phyloP scores from a whole-genome alignment of 371 early-diverging fungal species.

The Lichtheimia ornata region DNA sequence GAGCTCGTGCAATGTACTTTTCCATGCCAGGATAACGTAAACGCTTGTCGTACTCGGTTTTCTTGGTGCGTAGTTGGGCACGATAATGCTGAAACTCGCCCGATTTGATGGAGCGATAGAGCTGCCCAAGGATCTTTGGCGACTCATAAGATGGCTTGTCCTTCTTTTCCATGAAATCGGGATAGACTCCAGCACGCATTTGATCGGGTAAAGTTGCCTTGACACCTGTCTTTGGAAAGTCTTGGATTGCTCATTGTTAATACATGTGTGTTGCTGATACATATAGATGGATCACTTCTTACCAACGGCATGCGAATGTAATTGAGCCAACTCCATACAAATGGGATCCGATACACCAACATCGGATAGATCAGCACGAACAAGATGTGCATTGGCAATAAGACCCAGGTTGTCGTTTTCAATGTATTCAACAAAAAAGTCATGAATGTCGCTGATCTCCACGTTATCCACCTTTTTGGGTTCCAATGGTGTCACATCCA shows the following conservation, averaged over 20 bases:
- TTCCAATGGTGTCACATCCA: constrained; percentile 27
- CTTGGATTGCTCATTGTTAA: constrained; percentile 25
- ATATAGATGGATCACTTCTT: too few relatives aligned
- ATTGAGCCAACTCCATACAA: constrained; percentile 56
- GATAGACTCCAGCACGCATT: constrained; percentile 11
- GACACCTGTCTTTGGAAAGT: constrained; percentile 73
- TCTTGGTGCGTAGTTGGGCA: neutral
- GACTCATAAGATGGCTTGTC: constrained; percentile 48
- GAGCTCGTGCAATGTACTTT: constrained; percentile 53
- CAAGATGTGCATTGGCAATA: constrained; percentile 66
- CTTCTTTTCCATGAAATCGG: constrained; percentile 37
- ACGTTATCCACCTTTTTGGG: constrained; percentile 30
- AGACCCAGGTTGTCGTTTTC: constrained; percentile 63
- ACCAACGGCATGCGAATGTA: constrained; percentile 68
- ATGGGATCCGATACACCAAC: constrained; percentile 35
- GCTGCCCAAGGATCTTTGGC: constrained; percentile 48
- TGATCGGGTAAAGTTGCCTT: constrained; percentile 37
- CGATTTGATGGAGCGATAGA: constrained; percentile 48
- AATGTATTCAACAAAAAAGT: constrained; percentile 66
- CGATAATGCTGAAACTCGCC: constrained; percentile 7
- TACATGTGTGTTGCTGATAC: too few relatives aligned
- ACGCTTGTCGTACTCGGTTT: constrained; percentile 34
- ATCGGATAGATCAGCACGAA: constrained; percentile 47
- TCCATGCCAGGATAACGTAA: constrained; percentile 54
- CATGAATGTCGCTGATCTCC: constrained; percentile 42